Conservation (phyloP, 805 yeast genomes). For the Cyberlindnera mississippiensis region DNA sequence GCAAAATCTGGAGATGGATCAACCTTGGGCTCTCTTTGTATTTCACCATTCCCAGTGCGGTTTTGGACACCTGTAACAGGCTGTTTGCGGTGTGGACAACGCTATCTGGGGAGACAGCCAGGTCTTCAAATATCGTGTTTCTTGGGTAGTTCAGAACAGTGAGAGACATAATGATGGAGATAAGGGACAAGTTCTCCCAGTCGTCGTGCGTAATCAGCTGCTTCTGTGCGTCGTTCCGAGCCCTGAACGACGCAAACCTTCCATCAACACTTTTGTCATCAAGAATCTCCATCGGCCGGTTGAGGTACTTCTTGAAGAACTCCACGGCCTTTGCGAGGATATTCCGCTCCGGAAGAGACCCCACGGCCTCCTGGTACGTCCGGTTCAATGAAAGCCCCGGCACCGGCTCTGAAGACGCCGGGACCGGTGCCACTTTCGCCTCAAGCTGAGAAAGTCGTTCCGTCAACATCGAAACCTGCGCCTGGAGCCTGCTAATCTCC, state of each 20-base stretch:
- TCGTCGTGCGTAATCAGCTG: slow-evolving; percentile 3
- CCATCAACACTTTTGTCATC: slow-evolving; percentile 12
- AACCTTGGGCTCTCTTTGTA: slow-evolving; percentile 20
- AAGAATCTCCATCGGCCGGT: slow-evolving; percentile 16
- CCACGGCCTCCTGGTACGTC: slow-evolving; percentile 4
- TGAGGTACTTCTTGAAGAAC: slow-evolving; percentile 14
- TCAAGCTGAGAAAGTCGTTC: slow-evolving; percentile 17
- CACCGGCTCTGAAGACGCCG: neutral
- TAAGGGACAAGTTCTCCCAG: slow-evolving; percentile 19
- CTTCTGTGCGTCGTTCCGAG: neutral
- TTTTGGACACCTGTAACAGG: slow-evolving; percentile 18
- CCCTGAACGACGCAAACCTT: slow-evolving; percentile 3
- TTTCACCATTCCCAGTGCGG: slow-evolving; percentile 13
- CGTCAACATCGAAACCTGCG: slow-evolving; percentile 13
- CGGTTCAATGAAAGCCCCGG: neutral
- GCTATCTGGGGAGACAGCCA: slow-evolving; percentile 4
- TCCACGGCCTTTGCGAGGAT: slow-evolving; percentile 2
- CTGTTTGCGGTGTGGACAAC: slow-evolving; percentile 14
- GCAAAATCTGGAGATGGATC: slow-evolving; percentile 19
- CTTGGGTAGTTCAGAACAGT: slow-evolving; percentile 18
- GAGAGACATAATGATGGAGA: slow-evolving; percentile 18
- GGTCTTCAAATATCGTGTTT: slow-evolving; percentile 4
- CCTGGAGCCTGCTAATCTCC: slow-evolving; percentile 14
- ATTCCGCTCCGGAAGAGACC: slow-evolving; percentile 6
- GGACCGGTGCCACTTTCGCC: slow-evolving; percentile 6